Evolutionary conservation across 208 protist genomes (phyloP).

Genomic region (Novymonas esmeraldas): DNA sequence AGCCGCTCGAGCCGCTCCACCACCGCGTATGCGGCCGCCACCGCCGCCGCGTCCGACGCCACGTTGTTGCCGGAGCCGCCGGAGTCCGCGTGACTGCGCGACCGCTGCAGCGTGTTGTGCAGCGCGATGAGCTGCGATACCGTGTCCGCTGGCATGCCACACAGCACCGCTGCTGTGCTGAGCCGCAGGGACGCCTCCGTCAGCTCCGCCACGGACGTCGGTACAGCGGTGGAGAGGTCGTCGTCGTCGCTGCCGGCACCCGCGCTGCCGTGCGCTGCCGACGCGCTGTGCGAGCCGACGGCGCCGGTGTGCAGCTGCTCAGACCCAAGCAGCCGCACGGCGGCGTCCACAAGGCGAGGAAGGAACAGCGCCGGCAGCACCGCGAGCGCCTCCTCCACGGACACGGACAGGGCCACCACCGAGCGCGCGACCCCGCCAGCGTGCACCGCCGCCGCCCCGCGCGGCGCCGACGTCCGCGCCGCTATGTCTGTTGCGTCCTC

Average conservation of each 20-base stretch:
- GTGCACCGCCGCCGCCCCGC: neutral
- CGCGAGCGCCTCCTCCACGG: slow-evolving; percentile 44
- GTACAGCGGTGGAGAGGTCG: neutral
- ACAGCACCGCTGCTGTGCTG: slow-evolving; percentile 34
- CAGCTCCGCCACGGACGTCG: slow-evolving; percentile 17
- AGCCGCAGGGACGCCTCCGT: slow-evolving; percentile 42
- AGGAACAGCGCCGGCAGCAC: slow-evolving; percentile 43
- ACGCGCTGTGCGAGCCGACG: neutral
- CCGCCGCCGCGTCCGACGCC: neutral
- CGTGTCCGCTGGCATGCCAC: slow-evolving; percentile 47
- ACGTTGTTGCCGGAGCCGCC: neutral
- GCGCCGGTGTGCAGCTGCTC: neutral
- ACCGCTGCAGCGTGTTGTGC: slow-evolving; percentile 52
- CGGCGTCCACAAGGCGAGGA: slow-evolving; percentile 43
- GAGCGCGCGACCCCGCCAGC: neutral
- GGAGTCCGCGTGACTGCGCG: slow-evolving; percentile 4
- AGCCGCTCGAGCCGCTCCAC: slow-evolving; percentile 60
- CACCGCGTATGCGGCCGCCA: slow-evolving; percentile 29
- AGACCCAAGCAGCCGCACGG: slow-evolving; percentile 9
- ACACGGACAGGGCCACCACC: neutral
- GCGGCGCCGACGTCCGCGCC: neutral
- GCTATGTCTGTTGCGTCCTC: slow-evolving; percentile 15
- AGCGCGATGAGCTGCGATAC: slow-evolving; percentile 60
- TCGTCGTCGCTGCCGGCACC: neutral
- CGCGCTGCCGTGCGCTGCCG: neutral